Evolutionary conservation across 169 alveolate genomes (phyloP).

Genomic region (Perkinsus chesapeaki): DNA sequence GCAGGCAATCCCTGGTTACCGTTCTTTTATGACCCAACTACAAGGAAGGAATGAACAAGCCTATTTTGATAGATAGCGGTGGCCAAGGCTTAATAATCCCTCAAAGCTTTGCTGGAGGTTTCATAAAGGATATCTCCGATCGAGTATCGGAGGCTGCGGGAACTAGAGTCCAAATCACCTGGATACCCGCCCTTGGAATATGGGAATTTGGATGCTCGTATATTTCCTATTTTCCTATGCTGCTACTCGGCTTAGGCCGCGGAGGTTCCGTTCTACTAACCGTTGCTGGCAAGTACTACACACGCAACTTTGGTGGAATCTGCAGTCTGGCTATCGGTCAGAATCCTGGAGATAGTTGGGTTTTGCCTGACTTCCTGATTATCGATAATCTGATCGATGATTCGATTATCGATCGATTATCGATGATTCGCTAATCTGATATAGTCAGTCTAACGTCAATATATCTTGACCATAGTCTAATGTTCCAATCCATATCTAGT

Average conservation of each 20-base stretch:
- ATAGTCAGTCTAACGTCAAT: too few relatives aligned
- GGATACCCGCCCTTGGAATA: neutral
- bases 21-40: neutral
- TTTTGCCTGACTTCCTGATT: neutral
- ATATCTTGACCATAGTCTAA: too few relatives aligned
- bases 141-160: neutral
- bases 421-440: neutral
- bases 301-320: neutral
- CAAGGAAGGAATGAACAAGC: neutral
- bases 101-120: neutral
- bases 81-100: neutral
- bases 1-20: neutral
- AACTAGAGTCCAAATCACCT: neutral
- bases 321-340: neutral
- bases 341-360: neutral
- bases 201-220: neutral
- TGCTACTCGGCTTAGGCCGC: neutral
- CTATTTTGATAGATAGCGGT: neutral
- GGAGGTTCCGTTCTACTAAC: neutral
- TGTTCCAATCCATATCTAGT: too few relatives aligned
- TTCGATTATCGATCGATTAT: neutral
- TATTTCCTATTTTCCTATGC: neutral
- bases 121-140: neutral
- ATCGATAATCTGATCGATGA: neutral
- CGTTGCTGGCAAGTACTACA: neutral